These are phyloP conservation scores for Calonectria crousiana DNA, from an alignment of 2,329 filamentous ascomycete species.

Conservation along the genomic window DNA sequence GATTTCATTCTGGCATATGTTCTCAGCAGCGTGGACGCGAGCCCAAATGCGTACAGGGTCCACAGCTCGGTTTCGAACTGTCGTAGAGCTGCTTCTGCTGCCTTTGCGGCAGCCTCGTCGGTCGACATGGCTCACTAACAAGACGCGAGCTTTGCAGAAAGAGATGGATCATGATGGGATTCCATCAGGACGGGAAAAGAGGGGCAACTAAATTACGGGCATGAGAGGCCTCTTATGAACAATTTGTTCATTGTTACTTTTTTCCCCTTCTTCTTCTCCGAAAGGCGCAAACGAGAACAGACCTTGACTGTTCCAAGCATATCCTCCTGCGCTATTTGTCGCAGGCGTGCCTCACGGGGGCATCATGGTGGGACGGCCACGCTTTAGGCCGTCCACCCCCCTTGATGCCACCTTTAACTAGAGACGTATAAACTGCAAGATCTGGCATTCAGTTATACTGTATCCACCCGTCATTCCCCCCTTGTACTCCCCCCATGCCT, in stretches of 20 bases:
- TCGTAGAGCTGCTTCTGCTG: conserved; percentile 25
- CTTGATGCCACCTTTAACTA: not conserved
- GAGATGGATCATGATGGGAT: not conserved
- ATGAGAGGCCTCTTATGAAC: not conserved
- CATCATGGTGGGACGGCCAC: not conserved
- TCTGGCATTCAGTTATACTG: not conserved
- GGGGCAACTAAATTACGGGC: not conserved
- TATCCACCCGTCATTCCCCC: not conserved
- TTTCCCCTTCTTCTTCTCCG: not conserved
- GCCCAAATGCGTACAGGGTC: conserved; percentile 44
- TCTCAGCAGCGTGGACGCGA: conserved; percentile 42
- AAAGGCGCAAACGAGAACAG: not conserved
- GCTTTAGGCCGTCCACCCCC: not conserved
- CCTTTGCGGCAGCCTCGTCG: conserved; percentile 23
- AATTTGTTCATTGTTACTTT: not conserved
- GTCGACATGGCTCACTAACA: conserved; percentile 6
- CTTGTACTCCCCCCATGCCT: not conserved
- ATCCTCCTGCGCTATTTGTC: conserved; percentile 9
- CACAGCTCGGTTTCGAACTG: conserved; percentile 40
- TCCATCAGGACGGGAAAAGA: not conserved
- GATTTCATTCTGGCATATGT: conserved; percentile 46
- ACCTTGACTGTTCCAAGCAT: not conserved
- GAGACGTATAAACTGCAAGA: not conserved
- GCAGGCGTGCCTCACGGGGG: conserved; percentile 8
- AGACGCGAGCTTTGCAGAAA: not conserved